Evolutionary conservation across 139 green algal species (phyloP).

Genomic region (Micractinium conductrix): DNA sequence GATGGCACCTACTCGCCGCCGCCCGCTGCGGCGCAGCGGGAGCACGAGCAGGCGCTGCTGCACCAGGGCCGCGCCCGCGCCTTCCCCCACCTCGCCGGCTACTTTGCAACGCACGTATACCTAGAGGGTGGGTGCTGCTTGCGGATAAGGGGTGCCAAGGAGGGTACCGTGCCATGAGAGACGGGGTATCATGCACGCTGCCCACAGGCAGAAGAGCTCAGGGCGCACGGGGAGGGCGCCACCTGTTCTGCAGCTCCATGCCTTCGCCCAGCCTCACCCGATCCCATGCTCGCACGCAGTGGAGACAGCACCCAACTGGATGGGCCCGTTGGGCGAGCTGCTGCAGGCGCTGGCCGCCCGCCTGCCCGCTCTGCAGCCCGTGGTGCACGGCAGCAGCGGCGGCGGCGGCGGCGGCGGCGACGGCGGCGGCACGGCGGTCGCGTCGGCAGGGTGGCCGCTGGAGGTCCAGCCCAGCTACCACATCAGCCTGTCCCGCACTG

Average conservation of each 20-base stretch:
- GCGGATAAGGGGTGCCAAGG: too few species aligned
- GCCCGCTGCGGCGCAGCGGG: neutral
- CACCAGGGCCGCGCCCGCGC: constrained; percentile 42
- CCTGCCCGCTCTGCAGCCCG: neutral
- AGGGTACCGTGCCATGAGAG: too few species aligned
- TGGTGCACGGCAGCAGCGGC: neutral
- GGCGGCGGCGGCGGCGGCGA: neutral
- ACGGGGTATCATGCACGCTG: too few species aligned
- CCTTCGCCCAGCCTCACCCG: neutral
- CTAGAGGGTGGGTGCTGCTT: constrained; percentile 35
- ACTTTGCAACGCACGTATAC: constrained; percentile 57
- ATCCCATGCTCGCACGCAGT: neutral
- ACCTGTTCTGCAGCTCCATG: neutral
- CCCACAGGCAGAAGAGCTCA: too few species aligned
- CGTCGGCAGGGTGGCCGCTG: neutral
- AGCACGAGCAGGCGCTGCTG: constrained; percentile 11
- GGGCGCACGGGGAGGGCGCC: neutral
- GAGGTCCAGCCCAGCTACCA: constrained; percentile 27
- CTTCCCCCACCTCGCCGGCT: constrained; percentile 58
- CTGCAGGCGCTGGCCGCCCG: neutral
- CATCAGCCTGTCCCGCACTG: constrained; percentile 43
- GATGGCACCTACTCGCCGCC: constrained; percentile 23
- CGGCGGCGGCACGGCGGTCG: neutral
- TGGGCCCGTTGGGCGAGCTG: neutral
- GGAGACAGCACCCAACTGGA: neutral